Base-by-base conservation (phyloP, 2,329 filamentous ascomycete species). In the Paramyrothecium roridum region DNA sequence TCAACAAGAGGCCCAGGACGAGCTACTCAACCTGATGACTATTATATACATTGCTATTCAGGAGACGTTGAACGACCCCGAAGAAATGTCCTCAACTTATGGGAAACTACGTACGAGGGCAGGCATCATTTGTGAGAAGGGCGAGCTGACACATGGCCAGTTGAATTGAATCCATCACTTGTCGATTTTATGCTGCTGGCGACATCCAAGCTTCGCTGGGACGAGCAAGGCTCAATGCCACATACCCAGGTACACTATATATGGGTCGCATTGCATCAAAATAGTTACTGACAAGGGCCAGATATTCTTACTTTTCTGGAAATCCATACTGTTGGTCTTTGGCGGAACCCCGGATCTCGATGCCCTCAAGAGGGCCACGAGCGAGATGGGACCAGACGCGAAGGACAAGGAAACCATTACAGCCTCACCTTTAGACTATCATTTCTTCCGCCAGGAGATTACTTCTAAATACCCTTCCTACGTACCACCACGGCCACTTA, bases 391-490 rank as follows among this genome's bases (percentile, higher is more conserved):
- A 1, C 69, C 81, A 22, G 80, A 83, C 40, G 82, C 81, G 57
- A 86, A 86, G 63, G 83, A 85, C 52, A 88, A 89, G 61, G 87
- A 87, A n/a, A 79, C 90, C 48, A 93, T 99, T 57, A 96, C 90
- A 1, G 93, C 95, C 4, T 97, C 93, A 2, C 95, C 95, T 4
- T 77, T 99, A 12, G 95, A 99, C 67, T 99, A 99, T 67, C 93
- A 99, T 68, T 82, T 93, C 21, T 99, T 99, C 68, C 88, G 95
- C 37, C 93, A 97, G 70, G 95, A 99, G 70, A 93, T 99, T 56
- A 96, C 89, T 17, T 97, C 93, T 2, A 99, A 99, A 73, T 99
- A 99, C 69, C 95, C 95, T 12, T 90, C 95, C 3, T 99, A 99
- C 70, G 89, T 96, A 56, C 93, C 95, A 2, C 95, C 95, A 2